Evolutionary conservation across 106 monocot species (phyloP).

Genomic region (Ottelia alismoides): DNA sequence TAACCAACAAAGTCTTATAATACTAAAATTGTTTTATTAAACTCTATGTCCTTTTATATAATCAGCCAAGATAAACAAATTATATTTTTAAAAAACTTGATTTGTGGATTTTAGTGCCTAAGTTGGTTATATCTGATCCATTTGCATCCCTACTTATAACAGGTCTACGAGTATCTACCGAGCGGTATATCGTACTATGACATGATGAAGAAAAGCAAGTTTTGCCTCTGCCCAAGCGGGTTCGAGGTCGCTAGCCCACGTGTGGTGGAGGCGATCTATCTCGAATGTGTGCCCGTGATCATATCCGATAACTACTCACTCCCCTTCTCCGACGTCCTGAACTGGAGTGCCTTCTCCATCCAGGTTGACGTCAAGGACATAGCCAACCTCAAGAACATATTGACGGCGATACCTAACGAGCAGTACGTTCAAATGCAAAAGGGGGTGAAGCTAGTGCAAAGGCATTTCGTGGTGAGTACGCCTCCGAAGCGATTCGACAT

Average conservation of each 20-base stretch:
- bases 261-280: slow-evolving; percentile 52
- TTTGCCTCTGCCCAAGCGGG: slow-evolving; percentile 80
- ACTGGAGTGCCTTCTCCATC: slow-evolving; percentile 58
- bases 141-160: too few relatives aligned
- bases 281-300: slow-evolving; percentile 53
- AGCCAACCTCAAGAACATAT: slow-evolving; percentile 37
- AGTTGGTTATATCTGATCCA: too few relatives aligned
- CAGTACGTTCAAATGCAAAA: slow-evolving; percentile 31
- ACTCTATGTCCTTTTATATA: too few relatives aligned
- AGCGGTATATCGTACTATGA: slow-evolving; percentile 26
- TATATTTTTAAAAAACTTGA: too few relatives aligned
- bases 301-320: slow-evolving; percentile 39
- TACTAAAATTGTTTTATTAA: too few relatives aligned
- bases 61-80: too few relatives aligned
- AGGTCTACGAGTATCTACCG: slow-evolving; percentile 36
- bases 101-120: too few relatives aligned
- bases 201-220: slow-evolving; percentile 33
- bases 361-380: slow-evolving; percentile 25
- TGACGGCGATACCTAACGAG: slow-evolving; percentile 20
- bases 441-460: slow-evolving; percentile 29
- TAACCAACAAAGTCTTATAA: too few relatives aligned
- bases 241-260: slow-evolving; percentile 75
- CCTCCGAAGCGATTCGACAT: slow-evolving; percentile 45
- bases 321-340: slow-evolving; percentile 54
- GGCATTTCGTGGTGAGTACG: slow-evolving; percentile 43